A percentile compares a stretch with the other conserved stretches of the same genome.
Evolutionary conservation across 1,284 basidiomycete species (phyloP).

Genomic region (Rhodofomes roseus): DNA sequence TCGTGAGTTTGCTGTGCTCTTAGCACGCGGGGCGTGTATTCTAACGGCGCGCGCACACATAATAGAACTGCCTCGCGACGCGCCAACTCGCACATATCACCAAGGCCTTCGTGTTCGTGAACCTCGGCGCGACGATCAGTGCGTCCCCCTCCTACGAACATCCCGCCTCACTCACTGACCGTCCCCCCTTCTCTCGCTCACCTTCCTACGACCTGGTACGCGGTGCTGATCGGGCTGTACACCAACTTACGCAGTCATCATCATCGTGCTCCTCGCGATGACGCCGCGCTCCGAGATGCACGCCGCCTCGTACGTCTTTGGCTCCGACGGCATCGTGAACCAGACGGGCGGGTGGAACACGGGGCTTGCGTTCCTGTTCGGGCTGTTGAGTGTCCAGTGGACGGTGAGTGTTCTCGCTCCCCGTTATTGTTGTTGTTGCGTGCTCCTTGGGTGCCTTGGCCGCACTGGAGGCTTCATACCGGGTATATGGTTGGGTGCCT

Average conservation of each 20-base stretch:
- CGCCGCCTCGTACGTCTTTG: slow-evolving; percentile 74
- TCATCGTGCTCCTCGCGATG: slow-evolving; percentile 81
- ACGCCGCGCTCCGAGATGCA: slow-evolving; percentile 83
- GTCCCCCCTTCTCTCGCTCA: background rate
- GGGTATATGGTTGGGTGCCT: too few species aligned
- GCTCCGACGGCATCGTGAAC: slow-evolving; percentile 64
- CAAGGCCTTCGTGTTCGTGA: slow-evolving; percentile 82
- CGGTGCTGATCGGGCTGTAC: too few species aligned
- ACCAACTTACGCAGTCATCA: slow-evolving; percentile 74
- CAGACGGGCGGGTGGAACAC: slow-evolving; percentile 77
- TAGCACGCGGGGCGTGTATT: too few species aligned
- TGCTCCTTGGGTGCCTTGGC: too few species aligned
- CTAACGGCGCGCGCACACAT: background rate
- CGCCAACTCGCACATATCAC: slow-evolving; percentile 78
- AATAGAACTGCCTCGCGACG: slow-evolving; percentile 81
- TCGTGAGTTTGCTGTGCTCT: too few species aligned
- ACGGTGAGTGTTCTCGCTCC: slow-evolving; percentile 49
- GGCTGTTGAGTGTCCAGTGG: slow-evolving; percentile 89
- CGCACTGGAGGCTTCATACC: too few species aligned
- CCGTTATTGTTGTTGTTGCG: background rate
- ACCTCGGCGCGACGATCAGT: slow-evolving; percentile 73
- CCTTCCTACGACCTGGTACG: background rate
- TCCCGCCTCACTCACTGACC: background rate
- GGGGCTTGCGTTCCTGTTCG: slow-evolving; percentile 85
- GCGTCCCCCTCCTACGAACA: slow-evolving; percentile 18